A percentile compares a stretch with the other conserved stretches of the same genome.
These are phyloP conservation scores for Dryas octopetala DNA, from an alignment of 306 rosid species.

Conservation along the genomic window DNA sequence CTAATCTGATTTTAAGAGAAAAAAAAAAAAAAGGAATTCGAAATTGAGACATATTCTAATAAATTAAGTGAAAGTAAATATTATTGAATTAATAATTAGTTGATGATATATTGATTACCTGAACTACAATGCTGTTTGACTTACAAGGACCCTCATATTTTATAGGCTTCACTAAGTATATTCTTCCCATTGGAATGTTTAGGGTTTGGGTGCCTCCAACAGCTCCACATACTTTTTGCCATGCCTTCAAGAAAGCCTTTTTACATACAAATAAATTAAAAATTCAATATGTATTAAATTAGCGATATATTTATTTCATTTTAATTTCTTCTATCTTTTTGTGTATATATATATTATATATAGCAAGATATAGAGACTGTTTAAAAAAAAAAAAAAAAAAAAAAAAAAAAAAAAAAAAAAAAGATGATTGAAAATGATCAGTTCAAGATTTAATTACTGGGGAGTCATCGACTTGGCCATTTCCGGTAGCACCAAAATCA, in stretches of 20 bases:
- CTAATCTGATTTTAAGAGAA: neutral
- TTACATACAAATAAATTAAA: neutral
- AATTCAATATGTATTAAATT: too few relatives aligned
- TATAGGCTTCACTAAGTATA: constrained; percentile 8
- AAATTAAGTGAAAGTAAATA: too few relatives aligned
- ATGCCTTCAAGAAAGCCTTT: constrained; percentile 43
- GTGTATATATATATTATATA: too few relatives aligned
- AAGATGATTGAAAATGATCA: neutral
- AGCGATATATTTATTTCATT: too few relatives aligned
- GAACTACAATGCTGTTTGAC: constrained; percentile 20
- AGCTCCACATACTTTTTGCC: constrained; percentile 36
- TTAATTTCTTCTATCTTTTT: too few relatives aligned
- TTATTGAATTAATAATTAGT: too few relatives aligned
- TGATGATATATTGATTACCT: neutral
- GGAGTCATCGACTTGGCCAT: constrained; percentile 9
- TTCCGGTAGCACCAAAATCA: constrained; percentile 19
- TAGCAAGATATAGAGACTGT: too few relatives aligned
- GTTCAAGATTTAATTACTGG: neutral
- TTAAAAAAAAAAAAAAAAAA: neutral
- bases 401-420: neutral
- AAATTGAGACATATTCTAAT: too few relatives aligned
- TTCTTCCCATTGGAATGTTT: constrained; percentile 18
- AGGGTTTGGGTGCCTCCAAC: constrained; percentile 19
- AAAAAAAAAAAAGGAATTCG: too few relatives aligned
- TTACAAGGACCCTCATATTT: constrained; percentile 36